Evolutionary conservation across 441 rosid species (phyloP).

Genomic region (Erysimum pusillum): DNA sequence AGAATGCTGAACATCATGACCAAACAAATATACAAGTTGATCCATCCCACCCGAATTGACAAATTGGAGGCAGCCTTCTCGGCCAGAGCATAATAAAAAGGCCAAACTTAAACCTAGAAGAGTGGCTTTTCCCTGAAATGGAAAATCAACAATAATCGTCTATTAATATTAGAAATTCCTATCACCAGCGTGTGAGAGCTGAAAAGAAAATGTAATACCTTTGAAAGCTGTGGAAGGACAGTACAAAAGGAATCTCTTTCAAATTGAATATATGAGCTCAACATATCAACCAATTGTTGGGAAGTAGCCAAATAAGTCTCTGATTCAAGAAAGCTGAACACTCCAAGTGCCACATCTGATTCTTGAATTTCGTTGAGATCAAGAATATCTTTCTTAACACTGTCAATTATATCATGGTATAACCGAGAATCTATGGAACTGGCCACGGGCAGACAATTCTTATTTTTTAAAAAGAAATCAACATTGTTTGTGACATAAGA

Average conservation of each 20-base stretch:
- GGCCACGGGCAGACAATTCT: conserved; percentile 53
- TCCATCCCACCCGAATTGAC: conserved; percentile 88
- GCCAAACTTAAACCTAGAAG: conserved; percentile 79
- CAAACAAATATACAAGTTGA: conserved; percentile 65
- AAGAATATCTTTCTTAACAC: conserved; percentile 68
- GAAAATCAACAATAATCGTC: conserved; percentile 41
- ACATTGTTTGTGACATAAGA: conserved; percentile 62
- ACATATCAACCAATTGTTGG: conserved; percentile 75
- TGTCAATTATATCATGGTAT: conserved; percentile 51
- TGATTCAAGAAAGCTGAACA: conserved; percentile 60
- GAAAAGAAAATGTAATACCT: conserved; percentile 57
- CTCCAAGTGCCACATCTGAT: conserved; percentile 56
- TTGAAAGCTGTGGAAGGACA: conserved; percentile 62
- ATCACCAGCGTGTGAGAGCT: conserved; percentile 32
- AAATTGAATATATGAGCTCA: conserved; percentile 59
- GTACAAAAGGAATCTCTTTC: conserved; percentile 48
- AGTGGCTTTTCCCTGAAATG: conserved; percentile 72
- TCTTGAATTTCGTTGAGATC: conserved; percentile 57
- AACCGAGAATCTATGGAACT: conserved; percentile 57
- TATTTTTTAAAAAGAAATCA: conserved; percentile 50
- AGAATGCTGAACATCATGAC: conserved; percentile 61
- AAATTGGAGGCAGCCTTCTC: conserved; percentile 95
- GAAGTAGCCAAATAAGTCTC: conserved; percentile 65
- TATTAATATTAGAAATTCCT: conserved; percentile 16
- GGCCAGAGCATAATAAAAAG: conserved; percentile 82